Percentiles rank a stretch among this genome's conserved stretches.
Evolutionary conservation across 164 flowering plant species (phyloP).

Genomic region (Pachysandra terminalis): DNA sequence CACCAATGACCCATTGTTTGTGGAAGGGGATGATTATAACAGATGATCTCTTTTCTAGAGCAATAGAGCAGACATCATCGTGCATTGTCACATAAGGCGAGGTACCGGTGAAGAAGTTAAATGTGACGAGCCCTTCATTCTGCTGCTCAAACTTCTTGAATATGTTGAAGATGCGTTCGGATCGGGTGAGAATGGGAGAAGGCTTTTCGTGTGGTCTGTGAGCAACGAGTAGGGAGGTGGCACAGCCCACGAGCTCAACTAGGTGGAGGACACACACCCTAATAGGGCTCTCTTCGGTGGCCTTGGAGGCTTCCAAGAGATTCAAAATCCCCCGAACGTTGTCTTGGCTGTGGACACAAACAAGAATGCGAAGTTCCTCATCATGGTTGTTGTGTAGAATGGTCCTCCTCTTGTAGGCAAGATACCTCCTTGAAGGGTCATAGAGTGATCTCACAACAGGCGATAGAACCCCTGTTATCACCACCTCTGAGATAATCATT

Average conservation of each 20-base stretch:
- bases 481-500: constrained; percentile 6
- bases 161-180: constrained; percentile 36
- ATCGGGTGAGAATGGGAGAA: constrained; percentile 1
- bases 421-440: constrained; percentile 31
- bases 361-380: constrained; percentile 15
- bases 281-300: constrained; percentile 37
- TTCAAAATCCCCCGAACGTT: constrained; percentile 10
- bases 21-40: constrained; percentile 41
- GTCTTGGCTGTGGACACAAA: constrained; percentile 19
- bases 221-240: constrained; percentile 33
- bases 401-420: constrained; percentile 22
- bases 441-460: constrained; percentile 20
- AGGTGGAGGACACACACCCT: constrained; percentile 34
- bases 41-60: constrained; percentile 34
- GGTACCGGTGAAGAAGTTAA: constrained; percentile 27
- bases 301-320: constrained; percentile 13
- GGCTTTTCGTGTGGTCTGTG: constrained; percentile 22
- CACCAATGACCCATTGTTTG: constrained; percentile 19
- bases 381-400: constrained; percentile 16
- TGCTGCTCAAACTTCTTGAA: constrained; percentile 26
- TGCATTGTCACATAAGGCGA: constrained; percentile 44
- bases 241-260: constrained; percentile 36
- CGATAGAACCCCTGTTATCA: constrained; percentile 14
- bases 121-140: constrained; percentile 2
- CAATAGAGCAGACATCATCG: constrained; percentile 40